Evolutionary conservation across 495 filamentous ascomycete species (phyloP).

Genomic region (Margaritispora aquatica): DNA sequence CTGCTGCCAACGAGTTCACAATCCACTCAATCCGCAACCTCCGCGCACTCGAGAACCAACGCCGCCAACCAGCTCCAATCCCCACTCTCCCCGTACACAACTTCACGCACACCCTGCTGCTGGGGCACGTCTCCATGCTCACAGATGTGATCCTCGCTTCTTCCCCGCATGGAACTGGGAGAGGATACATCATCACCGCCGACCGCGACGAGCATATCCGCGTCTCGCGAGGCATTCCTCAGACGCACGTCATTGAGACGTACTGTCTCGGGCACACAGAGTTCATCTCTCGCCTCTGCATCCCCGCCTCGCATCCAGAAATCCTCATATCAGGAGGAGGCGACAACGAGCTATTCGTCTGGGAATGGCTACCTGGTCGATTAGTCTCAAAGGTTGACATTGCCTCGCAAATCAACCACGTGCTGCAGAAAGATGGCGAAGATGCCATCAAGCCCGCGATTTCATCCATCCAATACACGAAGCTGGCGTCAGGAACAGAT

Average conservation of each 20-base stretch:
- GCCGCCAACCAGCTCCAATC: constrained; percentile 37
- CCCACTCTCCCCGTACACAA: constrained; percentile 34
- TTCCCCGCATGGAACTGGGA: constrained; percentile 28
- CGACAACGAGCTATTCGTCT: constrained; percentile 68
- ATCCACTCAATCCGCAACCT: constrained; percentile 82
- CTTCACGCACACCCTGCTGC: constrained; percentile 68
- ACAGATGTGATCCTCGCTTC: constrained; percentile 58
- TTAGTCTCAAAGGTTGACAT: constrained; percentile 49
- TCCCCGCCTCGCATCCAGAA: constrained; percentile 45
- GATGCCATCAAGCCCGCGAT: constrained; percentile 42
- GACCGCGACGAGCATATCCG: constrained; percentile 98
- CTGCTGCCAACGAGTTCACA: constrained; percentile 63
- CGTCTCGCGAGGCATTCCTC: constrained; percentile 74
- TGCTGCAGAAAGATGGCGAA: background rate
- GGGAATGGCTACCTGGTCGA: constrained; percentile 65
- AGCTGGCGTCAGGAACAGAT: constrained; percentile 20
- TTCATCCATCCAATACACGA: constrained; percentile 35
- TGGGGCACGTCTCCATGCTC: constrained; percentile 93
- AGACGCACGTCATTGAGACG: constrained; percentile 80
- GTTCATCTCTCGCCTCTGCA: constrained; percentile 71
- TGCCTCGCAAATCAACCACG: constrained; percentile 28
- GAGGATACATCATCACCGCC: constrained; percentile 74
- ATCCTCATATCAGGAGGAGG: constrained; percentile 82
- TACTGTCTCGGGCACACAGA: constrained; percentile 83
- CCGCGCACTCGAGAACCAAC: constrained; percentile 66